Evolutionary conservation across 352 stramenopile genomes (phyloP).

Genomic region (Globisporangium uncinulatum): DNA sequence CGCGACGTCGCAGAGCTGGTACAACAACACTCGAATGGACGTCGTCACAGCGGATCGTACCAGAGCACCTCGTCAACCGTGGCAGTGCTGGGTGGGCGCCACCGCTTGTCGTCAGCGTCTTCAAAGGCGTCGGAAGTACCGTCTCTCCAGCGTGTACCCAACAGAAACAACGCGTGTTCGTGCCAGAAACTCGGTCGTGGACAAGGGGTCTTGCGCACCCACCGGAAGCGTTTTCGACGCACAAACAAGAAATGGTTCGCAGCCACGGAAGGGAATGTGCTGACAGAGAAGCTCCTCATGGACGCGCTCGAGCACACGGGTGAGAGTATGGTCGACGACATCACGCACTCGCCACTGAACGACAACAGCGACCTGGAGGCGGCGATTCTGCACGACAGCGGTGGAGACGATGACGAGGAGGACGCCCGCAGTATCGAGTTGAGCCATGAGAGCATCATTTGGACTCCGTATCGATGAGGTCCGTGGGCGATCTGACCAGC

Average conservation of each 20-base stretch:
- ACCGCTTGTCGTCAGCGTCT: conserved; percentile 17
- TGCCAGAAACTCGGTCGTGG: conserved; percentile 29
- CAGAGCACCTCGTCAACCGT: conserved; percentile 1
- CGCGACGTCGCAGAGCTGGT: conserved; percentile 4
- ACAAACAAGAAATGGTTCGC: conserved; percentile 20
- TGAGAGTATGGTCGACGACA: conserved; percentile 26
- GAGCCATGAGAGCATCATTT: background rate
- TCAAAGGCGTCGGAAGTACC: conserved; percentile 12
- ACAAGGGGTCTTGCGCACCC: conserved; percentile 14
- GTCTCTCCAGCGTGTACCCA: background rate
- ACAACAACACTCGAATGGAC: conserved; percentile 2
- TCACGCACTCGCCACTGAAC: conserved; percentile 10
- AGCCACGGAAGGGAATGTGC: conserved; percentile 17
- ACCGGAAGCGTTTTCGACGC: conserved; percentile 11
- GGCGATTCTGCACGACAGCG: conserved; percentile 19
- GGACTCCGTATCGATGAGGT: background rate
- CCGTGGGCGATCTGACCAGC: conserved; percentile 3
- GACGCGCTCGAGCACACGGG: conserved; percentile 7
- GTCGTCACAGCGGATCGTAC: conserved; percentile 4
- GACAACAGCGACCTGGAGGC: conserved; percentile 17
- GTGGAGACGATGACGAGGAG: conserved; percentile 4
- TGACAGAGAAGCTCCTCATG: conserved; percentile 32
- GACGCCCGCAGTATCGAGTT: conserved; percentile 1
- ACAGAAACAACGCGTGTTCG: conserved; percentile 12
- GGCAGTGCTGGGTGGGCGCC: conserved; percentile 1